Evolutionary conservation across 2,329 filamentous ascomycete genomes (phyloP), one percentile per base, ranked within the genome.

Genomic region (Cladophialophora carrionii): DNA sequence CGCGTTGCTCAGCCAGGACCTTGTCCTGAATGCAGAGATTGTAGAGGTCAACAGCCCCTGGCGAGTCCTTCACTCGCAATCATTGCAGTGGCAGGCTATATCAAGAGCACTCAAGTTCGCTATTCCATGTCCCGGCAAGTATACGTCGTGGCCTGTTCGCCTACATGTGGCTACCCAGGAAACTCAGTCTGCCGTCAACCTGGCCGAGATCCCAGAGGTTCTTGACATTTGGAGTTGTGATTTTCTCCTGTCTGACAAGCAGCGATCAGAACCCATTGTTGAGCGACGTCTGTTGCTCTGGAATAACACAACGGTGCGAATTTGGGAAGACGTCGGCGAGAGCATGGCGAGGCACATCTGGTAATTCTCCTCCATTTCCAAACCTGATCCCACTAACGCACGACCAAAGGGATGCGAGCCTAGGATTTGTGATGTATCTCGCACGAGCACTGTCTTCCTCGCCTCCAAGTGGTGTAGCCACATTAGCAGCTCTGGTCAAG

Each of bases 331-430:
- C 72, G 89, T 87, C 0, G 88, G 88, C 3, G 88, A 91, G 72
- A 89, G 87, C 73, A 90, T 91, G 72, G 88, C 88, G 5, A 80
- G 87, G 49, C 88, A 91, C 77, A 81, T 90, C 56, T 91, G 88
- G 88, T 88, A 80, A 32, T 73, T 76, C 49, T 54, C 6, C 8
- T 1, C 26, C 4, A 49, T 41, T 32, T 24, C 58, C 17, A n/a
- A 56, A 54, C 43, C 55, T 46, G 55, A 54, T 56, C 53, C 24
- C 62, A 66, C 68, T 67, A 46, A 62, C 56, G 17, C 20, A 22
- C 9, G 41, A 55, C 14, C 31, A 24, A 49, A 80, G 83, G 83
- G 86, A 88, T 75, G 86, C 85, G 43, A 85, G 85, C 48, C 77
- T 88, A 20, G 81, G 83, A n/a, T 79, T 86, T 34, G 79, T 85